Conservation (phyloP, 345 rosid species). For the Bruguiera sexangula region DNA sequence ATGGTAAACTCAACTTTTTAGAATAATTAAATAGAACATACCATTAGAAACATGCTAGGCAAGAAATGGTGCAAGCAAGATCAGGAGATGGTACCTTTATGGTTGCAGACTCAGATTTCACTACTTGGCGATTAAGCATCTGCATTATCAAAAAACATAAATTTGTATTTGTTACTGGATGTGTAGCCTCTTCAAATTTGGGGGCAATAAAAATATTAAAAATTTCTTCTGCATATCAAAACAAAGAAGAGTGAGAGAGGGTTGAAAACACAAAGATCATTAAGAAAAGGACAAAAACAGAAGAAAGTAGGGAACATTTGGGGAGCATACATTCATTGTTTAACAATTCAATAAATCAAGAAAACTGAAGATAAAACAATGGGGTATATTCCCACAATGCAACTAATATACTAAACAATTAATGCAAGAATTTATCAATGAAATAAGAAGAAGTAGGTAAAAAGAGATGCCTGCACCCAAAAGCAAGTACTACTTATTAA, state of each 20-base stretch:
- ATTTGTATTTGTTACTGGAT: background rate
- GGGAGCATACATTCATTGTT: too few species aligned
- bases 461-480: background rate
- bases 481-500: background rate
- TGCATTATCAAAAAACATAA: constrained; percentile 37
- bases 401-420: background rate
- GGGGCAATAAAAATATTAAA: too few species aligned
- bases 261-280: background rate
- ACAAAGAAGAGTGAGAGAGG: background rate
- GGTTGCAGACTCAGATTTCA: constrained; percentile 92
- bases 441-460: too few species aligned
- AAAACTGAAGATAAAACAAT: background rate
- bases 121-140: constrained; percentile 77
- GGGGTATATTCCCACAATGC: background rate
- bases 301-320: background rate
- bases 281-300: background rate
- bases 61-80: too few species aligned
- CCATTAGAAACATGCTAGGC: too few species aligned
- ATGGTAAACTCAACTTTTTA: too few species aligned
- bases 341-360: background rate
- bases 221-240: background rate
- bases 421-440: too few species aligned
- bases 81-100: constrained; percentile 52
- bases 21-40: too few species aligned
- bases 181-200: too few species aligned